Evolutionary conservation across 768 basidiomycete species (phyloP).

Genomic region (Piloderma croceum): DNA sequence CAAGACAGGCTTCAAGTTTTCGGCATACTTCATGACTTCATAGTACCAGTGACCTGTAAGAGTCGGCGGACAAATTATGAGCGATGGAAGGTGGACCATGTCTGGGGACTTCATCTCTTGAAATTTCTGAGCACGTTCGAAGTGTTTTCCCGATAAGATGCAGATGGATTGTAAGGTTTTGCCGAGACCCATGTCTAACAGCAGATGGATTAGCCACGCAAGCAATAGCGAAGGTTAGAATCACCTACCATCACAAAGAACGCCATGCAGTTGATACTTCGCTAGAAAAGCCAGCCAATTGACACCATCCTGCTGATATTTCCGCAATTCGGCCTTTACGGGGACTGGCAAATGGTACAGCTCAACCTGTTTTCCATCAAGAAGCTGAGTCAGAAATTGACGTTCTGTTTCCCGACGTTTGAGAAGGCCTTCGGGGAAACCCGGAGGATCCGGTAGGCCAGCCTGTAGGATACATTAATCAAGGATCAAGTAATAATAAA

Average conservation of each 20-base stretch:
- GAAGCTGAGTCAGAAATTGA: slow-evolving; percentile 85
- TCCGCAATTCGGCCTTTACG: slow-evolving; percentile 91
- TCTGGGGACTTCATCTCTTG: slow-evolving; percentile 66
- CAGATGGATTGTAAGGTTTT: slow-evolving; percentile 98
- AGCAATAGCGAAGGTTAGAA: not conserved
- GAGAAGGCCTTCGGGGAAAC: slow-evolving; percentile 83
- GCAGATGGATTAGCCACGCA: not conserved
- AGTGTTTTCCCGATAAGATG: slow-evolving; percentile 90
- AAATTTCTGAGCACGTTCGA: slow-evolving; percentile 71
- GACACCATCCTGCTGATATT: slow-evolving; percentile 97
- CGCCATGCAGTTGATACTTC: slow-evolving; percentile 96
- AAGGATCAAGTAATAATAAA: not conserved
- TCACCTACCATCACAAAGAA: slow-evolving; percentile 87
- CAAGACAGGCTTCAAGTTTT: slow-evolving; percentile 75
- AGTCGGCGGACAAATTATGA: slow-evolving; percentile 95
- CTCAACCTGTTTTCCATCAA: slow-evolving; percentile 93
- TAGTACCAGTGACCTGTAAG: slow-evolving; percentile 99
- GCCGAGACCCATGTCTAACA: slow-evolving; percentile 93
- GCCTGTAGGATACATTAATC: slow-evolving; percentile 44
- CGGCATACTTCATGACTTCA: slow-evolving; percentile 89
- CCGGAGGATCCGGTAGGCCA: slow-evolving; percentile 92
- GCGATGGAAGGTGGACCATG: slow-evolving; percentile 81
- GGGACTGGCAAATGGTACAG: slow-evolving; percentile 79
- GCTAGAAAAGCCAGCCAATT: slow-evolving; percentile 98
- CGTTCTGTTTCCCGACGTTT: slow-evolving; percentile 83